phyloP scores from a whole-genome alignment of 2,329 filamentous ascomycete species.

The Teratosphaeria pseudoeucalypti region DNA sequence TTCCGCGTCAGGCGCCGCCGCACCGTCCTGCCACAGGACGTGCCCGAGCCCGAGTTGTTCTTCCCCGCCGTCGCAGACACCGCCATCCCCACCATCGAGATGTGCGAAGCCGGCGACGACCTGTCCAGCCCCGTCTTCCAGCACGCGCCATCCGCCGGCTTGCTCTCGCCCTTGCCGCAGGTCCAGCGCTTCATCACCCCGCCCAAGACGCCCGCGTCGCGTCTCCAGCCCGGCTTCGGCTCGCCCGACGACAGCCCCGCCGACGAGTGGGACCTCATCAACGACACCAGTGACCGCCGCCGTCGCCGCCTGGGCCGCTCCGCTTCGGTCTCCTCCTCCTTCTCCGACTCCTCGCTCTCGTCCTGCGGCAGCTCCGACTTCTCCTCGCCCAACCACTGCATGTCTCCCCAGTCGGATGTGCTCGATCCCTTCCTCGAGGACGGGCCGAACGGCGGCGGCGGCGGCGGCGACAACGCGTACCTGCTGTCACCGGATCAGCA shows the following conservation, averaged over 20 bases:
- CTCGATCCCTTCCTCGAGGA: constrained; percentile 43
- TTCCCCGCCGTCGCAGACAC: constrained; percentile 12
- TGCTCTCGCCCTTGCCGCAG: constrained; percentile 32
- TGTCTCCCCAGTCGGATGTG: constrained; percentile 50
- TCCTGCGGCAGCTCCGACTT: constrained; percentile 47
- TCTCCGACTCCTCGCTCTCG: constrained; percentile 53
- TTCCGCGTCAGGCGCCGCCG: constrained; percentile 40
- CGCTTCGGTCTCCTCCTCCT: constrained; percentile 47
- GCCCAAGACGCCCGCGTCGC: constrained; percentile 39
- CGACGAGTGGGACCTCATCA: constrained; percentile 25
- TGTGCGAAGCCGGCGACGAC: constrained; percentile 27
- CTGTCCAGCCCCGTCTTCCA: constrained; percentile 20
- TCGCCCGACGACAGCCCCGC: constrained; percentile 15
- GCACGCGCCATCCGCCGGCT: constrained; percentile 23
- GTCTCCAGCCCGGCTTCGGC: constrained; percentile 11
- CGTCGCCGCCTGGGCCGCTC: constrained; percentile 37
- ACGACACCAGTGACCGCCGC: constrained; percentile 8
- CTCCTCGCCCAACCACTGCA: constrained; percentile 35
- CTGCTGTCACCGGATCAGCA: constrained; percentile 14
- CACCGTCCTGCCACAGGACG: constrained; percentile 15
- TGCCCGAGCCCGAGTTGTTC: neutral
- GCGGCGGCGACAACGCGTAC: constrained; percentile 10
- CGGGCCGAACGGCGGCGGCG: constrained; percentile 11
- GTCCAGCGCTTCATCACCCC: constrained; percentile 33
- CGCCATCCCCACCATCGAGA: constrained; percentile 41